Evolutionary conservation across 1,284 basidiomycete species (phyloP), one percentile per base, ranked within the genome.

Genomic region (Puccinia polysora): DNA sequence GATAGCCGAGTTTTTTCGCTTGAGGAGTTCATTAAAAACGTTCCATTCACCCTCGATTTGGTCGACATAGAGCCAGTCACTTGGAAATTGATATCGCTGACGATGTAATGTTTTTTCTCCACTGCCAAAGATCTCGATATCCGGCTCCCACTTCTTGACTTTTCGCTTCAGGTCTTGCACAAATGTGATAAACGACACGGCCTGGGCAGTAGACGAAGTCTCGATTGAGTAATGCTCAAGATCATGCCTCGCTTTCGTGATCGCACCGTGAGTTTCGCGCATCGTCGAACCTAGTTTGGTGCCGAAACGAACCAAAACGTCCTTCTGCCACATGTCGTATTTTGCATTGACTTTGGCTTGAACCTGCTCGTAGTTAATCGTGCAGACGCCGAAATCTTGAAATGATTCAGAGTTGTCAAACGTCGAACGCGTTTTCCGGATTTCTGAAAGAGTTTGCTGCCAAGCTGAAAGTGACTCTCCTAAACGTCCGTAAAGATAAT

Each of bases 111-210:
- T 95, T 85, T 96, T 95, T 83, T 99, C 94, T 67, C 94, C 94
- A 74, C 86, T 87, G 43, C 88, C 88, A 78, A 95, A 97, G 56
- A 94, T 86, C 74, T 93, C 91, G 79, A 98, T 92, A 85, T 95
- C 90, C n/a, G 93, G 91, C 18, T 87, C 88, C 96, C 96, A 98
- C 85, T 87, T 85, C 82, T 92, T 90, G 72, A 91, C 90, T 83
- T 94, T 96, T 79, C 89, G 88, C 83, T 97, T 97, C 76, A 98
- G 86, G 83, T 97, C 94, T 82, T 98, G 95, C 0, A 98, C 94
- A 79, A 97, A 97, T 25, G 96, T 98, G 81, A 99, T 97, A 81
- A 98, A 97, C 0, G 91, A 89, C 76, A 99, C 96, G 79, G 96
- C 93, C 74, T 94, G 92, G 45, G 94, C 94, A 78, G 96, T 98